Base-by-base conservation (phyloP, 2,329 filamentous ascomycete genomes). In the Monosporascus sp. region DNA sequence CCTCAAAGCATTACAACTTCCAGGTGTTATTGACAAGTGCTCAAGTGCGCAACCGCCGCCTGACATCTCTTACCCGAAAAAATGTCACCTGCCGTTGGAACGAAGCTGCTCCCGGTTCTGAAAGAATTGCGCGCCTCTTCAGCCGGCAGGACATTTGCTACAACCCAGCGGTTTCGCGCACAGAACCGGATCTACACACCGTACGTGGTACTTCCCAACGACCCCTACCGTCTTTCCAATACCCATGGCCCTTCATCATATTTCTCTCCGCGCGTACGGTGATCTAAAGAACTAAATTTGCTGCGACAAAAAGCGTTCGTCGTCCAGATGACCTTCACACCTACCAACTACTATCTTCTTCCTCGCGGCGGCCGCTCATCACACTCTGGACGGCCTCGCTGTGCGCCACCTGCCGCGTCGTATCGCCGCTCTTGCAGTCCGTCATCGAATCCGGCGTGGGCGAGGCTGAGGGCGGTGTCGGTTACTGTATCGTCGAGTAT, bases 371-470 rank as follows among this genome's bases (percentile, higher is more conserved):
- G 3, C 81, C 82, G 2, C 75, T 85, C n/a, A 63, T 85, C 52
- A 83, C 81, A 1, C 70, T 85, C 41, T 86, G 81, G 82, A 82
- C 80, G 0, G 74, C 81, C 1, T 79, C 78, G 7, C 84, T 76
- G 70, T 85, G 82, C 65, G 67, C 75, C 5, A 78, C 79, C 17
- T 85, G 82, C 66, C 73, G 72, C 46, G 65, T 67, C 35, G 72
- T 84, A 24, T 68, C 70, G 5, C 81, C 81, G 4, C 65, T 82
- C 11, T 50, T 85, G 6, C 64, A 64, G 14, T 69, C 73, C 11
- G 71, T 84, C 35, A 65, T 85, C 46, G 71, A 74, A 60, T 71
- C 72, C 3, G 77, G 78, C 49, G 71, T 79, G 3, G 81, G 81
- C 53, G 79, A 83, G 67, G 70, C 68, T 1, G 76, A 82, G 63